Evolutionary conservation across 2,329 filamentous ascomycete species (phyloP).

Genomic region (Epichloe sibirici): DNA sequence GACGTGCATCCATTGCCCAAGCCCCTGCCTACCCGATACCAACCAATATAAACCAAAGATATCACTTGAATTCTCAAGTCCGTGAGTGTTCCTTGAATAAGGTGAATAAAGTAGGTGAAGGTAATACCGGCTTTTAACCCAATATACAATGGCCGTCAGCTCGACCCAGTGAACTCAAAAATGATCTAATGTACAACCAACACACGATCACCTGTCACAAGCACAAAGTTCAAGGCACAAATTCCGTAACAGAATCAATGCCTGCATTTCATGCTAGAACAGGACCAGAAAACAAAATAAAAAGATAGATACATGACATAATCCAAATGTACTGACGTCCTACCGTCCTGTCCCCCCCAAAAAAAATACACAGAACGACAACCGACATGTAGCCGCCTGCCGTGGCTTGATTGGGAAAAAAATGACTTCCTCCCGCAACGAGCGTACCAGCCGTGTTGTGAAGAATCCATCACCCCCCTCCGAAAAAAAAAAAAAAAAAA

Average conservation of each 20-base stretch:
- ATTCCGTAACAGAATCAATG: not conserved
- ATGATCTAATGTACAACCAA: too few relatives aligned
- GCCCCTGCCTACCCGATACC: too few relatives aligned
- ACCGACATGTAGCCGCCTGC: not conserved
- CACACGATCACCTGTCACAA: not conserved
- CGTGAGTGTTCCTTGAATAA: too few relatives aligned
- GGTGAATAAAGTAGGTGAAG: too few relatives aligned
- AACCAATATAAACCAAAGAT: too few relatives aligned
- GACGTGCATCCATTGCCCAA: too few relatives aligned
- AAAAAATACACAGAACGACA: not conserved
- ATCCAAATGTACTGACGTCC: not conserved
- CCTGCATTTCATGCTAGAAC: not conserved
- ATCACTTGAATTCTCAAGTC: too few relatives aligned
- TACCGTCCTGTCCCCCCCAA: too few relatives aligned
- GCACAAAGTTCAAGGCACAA: not conserved
- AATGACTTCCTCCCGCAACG: not conserved
- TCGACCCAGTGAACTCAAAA: too few relatives aligned
- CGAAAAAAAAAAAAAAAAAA: not conserved
- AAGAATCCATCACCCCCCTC: not conserved
- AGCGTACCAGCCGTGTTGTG: conserved; percentile 4
- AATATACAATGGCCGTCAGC: too few relatives aligned
- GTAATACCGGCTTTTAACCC: too few relatives aligned
- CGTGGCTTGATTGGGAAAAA: not conserved
- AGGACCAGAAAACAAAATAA: not conserved
- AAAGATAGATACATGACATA: not conserved